Evolutionary conservation across 2,329 filamentous ascomycete genomes (phyloP).

Genomic region (Phaeosphaeriaceae sp.): DNA sequence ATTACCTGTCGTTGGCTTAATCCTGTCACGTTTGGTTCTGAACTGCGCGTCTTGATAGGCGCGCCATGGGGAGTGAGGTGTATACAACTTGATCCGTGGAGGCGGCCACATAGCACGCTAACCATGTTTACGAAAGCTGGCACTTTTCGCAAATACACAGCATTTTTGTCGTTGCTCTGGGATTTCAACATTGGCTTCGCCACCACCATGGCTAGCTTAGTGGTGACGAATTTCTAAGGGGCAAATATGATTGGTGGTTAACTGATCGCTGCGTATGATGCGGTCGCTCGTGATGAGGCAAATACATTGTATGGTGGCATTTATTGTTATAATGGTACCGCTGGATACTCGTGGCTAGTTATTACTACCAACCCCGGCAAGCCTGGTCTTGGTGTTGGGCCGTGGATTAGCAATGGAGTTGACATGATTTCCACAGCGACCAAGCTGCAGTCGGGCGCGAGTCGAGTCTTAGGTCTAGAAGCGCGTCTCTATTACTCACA

Average conservation of each 20-base stretch:
- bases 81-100: slow-evolving; percentile 13
- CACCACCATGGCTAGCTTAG: slow-evolving; percentile 44
- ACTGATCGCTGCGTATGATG: slow-evolving; percentile 30
- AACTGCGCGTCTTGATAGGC: slow-evolving; percentile 42
- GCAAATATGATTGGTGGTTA: slow-evolving; percentile 15
- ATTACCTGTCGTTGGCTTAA: slow-evolving; percentile 52
- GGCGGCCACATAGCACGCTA: slow-evolving; percentile 16
- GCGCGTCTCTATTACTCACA: slow-evolving; percentile 29
- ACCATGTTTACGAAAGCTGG: slow-evolving; percentile 54
- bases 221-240: slow-evolving; percentile 5
- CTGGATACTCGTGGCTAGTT: slow-evolving; percentile 33
- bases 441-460: slow-evolving; percentile 15
- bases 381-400: slow-evolving; percentile 36
- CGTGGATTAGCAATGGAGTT: slow-evolving; percentile 41
- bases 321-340: slow-evolving; percentile 22
- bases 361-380: slow-evolving; percentile 30
- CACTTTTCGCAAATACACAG: slow-evolving; percentile 50
- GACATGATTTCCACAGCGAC: slow-evolving; percentile 32
- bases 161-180: slow-evolving; percentile 50
- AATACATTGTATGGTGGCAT: slow-evolving; percentile 31
- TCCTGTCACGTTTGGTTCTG: slow-evolving; percentile 47
- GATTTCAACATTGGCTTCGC: slow-evolving; percentile 54
- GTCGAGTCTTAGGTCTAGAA: slow-evolving; percentile 8
- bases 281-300: slow-evolving; percentile 35
- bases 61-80: slow-evolving; percentile 51